Percentiles rank a stretch among this genome's conserved stretches.
Evolutionary conservation across 129 eudicot species (phyloP).

Genomic region (Ambrosia artemisiifolia): DNA sequence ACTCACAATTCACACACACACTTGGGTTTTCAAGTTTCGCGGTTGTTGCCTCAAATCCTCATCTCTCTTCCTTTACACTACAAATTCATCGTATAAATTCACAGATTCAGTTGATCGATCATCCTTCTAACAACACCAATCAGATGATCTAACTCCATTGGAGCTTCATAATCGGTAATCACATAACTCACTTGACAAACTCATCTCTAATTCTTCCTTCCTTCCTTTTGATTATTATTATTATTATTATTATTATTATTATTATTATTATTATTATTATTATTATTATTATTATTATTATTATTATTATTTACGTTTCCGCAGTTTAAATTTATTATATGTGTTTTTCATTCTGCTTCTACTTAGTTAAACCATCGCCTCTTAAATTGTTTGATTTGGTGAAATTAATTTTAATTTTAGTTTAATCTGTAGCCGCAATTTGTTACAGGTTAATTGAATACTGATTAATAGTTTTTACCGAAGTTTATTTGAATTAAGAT

Average conservation of each 20-base stretch:
- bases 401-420: conserved; percentile 16
- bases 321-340: conserved; percentile 20
- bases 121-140: background rate
- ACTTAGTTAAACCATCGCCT: conserved; percentile 18
- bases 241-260: no score
- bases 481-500: background rate
- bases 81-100: background rate
- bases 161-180: conserved; percentile 34
- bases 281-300: background rate
- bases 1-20: conserved; percentile 6
- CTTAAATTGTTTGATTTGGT: background rate
- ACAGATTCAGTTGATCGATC: conserved; percentile 25
- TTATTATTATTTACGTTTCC: conserved; percentile 12
- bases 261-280: no score
- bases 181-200: conserved; percentile 10
- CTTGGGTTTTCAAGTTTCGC: conserved; percentile 59
- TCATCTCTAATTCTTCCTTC: conserved; percentile 9
- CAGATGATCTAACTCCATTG: conserved; percentile 19
- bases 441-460: background rate
- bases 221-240: no score
- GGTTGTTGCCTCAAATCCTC: conserved; percentile 51
- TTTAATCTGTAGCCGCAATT: conserved; percentile 2
- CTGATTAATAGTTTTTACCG: background rate
- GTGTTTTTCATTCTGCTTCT: conserved; percentile 6
- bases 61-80: conserved; percentile 17